Evolutionary conservation across 441 rosid genomes (phyloP).

Genomic region (Gossypium trilobum): DNA sequence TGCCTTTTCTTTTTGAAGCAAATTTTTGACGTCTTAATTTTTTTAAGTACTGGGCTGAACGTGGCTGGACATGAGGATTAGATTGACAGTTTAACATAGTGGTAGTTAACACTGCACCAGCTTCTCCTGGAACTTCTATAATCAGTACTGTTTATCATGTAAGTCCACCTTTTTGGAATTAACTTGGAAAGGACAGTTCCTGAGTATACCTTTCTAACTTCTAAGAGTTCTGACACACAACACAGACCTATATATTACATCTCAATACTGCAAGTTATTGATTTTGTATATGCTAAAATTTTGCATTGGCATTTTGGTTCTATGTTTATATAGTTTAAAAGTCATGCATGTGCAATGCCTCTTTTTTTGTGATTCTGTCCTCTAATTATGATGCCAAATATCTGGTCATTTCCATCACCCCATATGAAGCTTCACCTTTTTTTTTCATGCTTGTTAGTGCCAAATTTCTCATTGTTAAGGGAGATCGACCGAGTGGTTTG

Average conservation of each 20-base stretch:
- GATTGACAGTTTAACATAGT: background rate
- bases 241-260: background rate
- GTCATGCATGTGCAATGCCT: background rate
- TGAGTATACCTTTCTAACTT: background rate
- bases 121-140: constrained; percentile 4
- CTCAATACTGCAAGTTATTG: background rate
- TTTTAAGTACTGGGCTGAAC: too few species aligned
- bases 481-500: constrained; percentile 47
- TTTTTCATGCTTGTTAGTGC: constrained; percentile 24
- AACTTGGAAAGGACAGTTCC: background rate
- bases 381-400: background rate
- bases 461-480: constrained; percentile 40
- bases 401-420: background rate
- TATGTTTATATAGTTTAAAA: background rate
- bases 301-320: background rate
- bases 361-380: background rate
- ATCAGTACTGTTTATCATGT: background rate
- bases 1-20: background rate
- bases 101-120: background rate
- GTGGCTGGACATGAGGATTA: too few species aligned
- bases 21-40: background rate
- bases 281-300: background rate
- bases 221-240: background rate
- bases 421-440: background rate
- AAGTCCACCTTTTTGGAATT: background rate